Conservation (phyloP, 2,329 filamentous ascomycete genomes). For the Xenoacremonium recifei region DNA sequence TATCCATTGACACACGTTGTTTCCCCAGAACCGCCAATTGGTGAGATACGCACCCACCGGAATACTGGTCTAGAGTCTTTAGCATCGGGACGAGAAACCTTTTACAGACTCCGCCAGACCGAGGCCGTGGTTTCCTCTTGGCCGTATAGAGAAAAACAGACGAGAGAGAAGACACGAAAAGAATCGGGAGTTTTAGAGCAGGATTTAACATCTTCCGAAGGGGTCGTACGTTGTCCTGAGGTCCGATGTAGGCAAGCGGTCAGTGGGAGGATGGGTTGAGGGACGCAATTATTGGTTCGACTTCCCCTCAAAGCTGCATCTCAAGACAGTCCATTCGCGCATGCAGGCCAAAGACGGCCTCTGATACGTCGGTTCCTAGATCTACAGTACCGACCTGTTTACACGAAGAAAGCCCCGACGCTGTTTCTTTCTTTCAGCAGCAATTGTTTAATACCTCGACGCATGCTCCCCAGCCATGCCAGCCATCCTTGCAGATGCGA, state of each 20-base stretch:
- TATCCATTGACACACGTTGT: conserved; percentile 13
- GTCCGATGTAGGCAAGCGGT: background rate
- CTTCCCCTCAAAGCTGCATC: background rate
- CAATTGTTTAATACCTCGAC: too few species aligned
- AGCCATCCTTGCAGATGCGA: background rate
- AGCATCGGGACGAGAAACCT: background rate
- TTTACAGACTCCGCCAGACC: conserved; percentile 5
- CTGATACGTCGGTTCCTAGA: too few species aligned
- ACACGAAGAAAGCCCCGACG: too few species aligned
- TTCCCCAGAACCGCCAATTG: conserved; percentile 8
- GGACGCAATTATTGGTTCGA: background rate
- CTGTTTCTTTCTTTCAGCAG: too few species aligned
- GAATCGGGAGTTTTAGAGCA: too few species aligned
- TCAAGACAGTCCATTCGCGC: too few species aligned
- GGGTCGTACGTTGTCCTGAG: background rate
- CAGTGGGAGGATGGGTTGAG: background rate
- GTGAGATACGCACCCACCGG: background rate
- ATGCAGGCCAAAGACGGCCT: too few species aligned
- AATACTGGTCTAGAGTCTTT: background rate
- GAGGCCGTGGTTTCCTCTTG: background rate
- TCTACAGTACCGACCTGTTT: too few species aligned
- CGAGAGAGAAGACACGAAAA: too few species aligned
- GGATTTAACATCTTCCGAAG: background rate
- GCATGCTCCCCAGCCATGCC: background rate
- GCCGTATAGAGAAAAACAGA: background rate